phyloP scores from a whole-genome alignment of 495 filamentous ascomycete species.

The Lasiosphaeris hirsuta region DNA sequence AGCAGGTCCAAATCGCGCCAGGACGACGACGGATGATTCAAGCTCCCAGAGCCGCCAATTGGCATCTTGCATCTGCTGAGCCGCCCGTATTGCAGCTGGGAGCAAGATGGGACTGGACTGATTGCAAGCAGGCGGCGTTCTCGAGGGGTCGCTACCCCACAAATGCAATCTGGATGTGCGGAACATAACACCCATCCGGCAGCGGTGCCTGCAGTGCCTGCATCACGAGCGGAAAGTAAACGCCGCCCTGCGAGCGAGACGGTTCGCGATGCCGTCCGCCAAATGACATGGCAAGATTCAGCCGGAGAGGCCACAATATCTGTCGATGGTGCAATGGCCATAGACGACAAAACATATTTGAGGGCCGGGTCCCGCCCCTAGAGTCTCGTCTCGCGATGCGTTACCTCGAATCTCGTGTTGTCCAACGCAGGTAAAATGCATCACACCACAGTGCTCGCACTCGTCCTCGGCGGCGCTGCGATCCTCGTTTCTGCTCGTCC shows the following conservation, averaged over 20 bases:
- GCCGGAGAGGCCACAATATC: constrained; percentile 13
- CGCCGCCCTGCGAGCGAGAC: neutral
- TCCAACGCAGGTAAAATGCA: constrained; percentile 16
- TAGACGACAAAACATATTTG: neutral
- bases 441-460: constrained; percentile 16
- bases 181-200: constrained; percentile 18
- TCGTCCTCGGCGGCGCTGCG: constrained; percentile 10
- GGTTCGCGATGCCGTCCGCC: constrained; percentile 20
- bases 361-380: neutral
- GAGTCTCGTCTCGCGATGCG: neutral
- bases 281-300: constrained; percentile 18
- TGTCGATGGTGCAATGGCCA: neutral
- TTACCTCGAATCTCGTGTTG: neutral
- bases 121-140: neutral
- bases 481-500: neutral
- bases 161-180: constrained; percentile 21
- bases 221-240: too few relatives aligned
- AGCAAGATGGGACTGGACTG: neutral
- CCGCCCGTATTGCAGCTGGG: too few relatives aligned
- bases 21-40: neutral
- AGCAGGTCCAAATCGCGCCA: too few relatives aligned
- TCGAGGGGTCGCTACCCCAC: constrained; percentile 10
- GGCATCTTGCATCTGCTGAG: too few relatives aligned
- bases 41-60: too few relatives aligned
- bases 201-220: constrained; percentile 10